Evolutionary conservation across 768 basidiomycete species (phyloP), one percentile per base, ranked within the genome.

Genomic region (Paxillus rubicundulus): DNA sequence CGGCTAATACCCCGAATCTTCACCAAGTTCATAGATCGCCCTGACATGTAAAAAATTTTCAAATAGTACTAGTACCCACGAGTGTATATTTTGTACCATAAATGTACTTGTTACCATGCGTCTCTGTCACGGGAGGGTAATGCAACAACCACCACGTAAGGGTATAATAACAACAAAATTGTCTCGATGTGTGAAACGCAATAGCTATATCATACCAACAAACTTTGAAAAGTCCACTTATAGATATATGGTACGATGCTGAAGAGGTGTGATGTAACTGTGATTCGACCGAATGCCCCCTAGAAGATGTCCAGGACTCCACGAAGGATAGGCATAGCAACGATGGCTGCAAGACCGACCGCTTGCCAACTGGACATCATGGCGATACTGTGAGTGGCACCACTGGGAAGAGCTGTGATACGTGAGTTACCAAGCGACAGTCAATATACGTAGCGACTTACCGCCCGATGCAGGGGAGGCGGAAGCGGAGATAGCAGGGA

Each of bases 11-110:
- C 24, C 24, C 24, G 24, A 24, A 24, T 24, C 24, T 24, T 24
- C 24, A 6, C 24, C 24, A 24, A 24, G 24, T 24, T 24, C 24
- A 24, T 24, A 24, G 24, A 24, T 24, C 47, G 80, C 36, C 52
- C 3, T 27, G 36, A 32, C 30, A 18, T 21, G 21, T 34, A 44
- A 28, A 9, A 44, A 28, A 9, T n/a, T 14, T 30, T 30, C 12
- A 20, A 5, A 24, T 28, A 1, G 17, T 36, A 14, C 6, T 30
- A n/a, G 20, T n/a, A 13, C 14, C 18, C 20, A 12, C 10, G 30
- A 18, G 32, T 37, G 18, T 34, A 43, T 9, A 24, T 9, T 43
- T 21, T 24, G 13, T 12, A 37, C n/a, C n/a, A 37, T n/a, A 14
- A 37, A 13, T 14, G 13, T 21, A 20, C 24, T 24, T 30, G 27